Conservation (phyloP, 257 asterid genomes). For the Jaltomata sinuosa region DNA sequence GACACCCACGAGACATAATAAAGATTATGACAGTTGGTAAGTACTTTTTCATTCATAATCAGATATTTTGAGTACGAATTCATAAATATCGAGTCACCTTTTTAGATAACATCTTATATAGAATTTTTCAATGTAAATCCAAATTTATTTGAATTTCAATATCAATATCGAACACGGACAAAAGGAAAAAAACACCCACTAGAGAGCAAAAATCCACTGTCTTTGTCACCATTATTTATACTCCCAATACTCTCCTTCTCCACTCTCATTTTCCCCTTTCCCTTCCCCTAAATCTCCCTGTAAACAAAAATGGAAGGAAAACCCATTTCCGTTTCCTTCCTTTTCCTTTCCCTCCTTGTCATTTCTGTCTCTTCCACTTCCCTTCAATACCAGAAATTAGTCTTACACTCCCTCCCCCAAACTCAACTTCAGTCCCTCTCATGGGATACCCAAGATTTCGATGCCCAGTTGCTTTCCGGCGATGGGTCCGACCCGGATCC, state of each 20-base stretch:
- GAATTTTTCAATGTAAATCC: too few species aligned
- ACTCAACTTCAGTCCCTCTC: slow-evolving; percentile 39
- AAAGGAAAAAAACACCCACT: too few species aligned
- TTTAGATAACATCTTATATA: too few species aligned
- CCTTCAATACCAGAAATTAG: slow-evolving; percentile 27
- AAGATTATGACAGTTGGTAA: too few species aligned
- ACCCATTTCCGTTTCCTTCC: neutral
- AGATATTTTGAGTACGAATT: too few species aligned
- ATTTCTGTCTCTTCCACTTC: slow-evolving; percentile 16
- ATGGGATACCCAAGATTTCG: slow-evolving; percentile 18
- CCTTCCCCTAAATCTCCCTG: neutral
- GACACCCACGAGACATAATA: neutral
- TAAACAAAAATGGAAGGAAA: neutral
- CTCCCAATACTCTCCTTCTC: neutral
- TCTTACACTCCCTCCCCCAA: slow-evolving; percentile 45
- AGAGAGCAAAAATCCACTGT: neutral
- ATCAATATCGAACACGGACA: too few species aligned
- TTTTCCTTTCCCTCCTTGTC: slow-evolving; percentile 3
- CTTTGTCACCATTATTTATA: neutral
- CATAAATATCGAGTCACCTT: too few species aligned
- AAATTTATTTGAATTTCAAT: too few species aligned
- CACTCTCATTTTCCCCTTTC: neutral
- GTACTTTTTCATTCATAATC: too few species aligned
- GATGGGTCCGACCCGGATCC: slow-evolving; percentile 1
- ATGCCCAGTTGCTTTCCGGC: neutral